A percentile compares a stretch with the other conserved stretches of the same genome.
These are phyloP conservation scores for Leucoagaricus sp. DNA, from an alignment of 1,284 basidiomycete species.

Conservation along the genomic window DNA sequence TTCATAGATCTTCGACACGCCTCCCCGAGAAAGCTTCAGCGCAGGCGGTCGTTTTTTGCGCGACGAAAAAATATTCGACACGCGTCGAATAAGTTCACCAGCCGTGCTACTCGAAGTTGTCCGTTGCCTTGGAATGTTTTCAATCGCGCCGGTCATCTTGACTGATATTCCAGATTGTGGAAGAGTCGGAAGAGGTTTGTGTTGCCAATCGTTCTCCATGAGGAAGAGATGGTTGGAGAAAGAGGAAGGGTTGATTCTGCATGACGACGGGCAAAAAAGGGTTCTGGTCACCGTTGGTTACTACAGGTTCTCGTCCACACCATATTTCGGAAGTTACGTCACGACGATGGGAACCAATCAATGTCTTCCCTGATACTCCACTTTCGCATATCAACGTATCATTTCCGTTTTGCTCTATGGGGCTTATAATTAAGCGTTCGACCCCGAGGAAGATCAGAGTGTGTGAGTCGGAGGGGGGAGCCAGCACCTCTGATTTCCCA, in stretches of 20 bases:
- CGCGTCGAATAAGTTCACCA: conserved; percentile 25
- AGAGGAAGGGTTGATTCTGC: not conserved
- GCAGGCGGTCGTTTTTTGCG: conserved; percentile 20
- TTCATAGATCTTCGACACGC: conserved; percentile 7
- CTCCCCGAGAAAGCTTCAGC: conserved; percentile 13
- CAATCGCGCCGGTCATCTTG: conserved; percentile 15
- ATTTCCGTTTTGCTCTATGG: too few species aligned
- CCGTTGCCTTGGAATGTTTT: conserved; percentile 24
- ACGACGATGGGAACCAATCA: conserved; percentile 13
- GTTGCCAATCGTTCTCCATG: not conserved
- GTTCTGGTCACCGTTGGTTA: not conserved
- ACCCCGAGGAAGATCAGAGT: too few species aligned
- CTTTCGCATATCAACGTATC: not conserved
- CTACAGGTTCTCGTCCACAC: too few species aligned
- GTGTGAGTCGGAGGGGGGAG: too few species aligned
- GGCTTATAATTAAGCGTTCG: too few species aligned
- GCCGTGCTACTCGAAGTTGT: conserved; percentile 4
- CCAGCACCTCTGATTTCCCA: too few species aligned
- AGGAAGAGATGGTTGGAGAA: not conserved
- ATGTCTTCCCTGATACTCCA: not conserved
- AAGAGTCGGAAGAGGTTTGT: conserved; percentile 19
- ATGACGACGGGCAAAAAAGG: conserved; percentile 21
- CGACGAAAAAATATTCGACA: conserved; percentile 28
- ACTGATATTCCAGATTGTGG: conserved; percentile 11
- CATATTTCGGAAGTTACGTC: conserved; percentile 10